Base-by-base conservation (phyloP, 768 basidiomycete species). In the Serpula lacrymans region DNA sequence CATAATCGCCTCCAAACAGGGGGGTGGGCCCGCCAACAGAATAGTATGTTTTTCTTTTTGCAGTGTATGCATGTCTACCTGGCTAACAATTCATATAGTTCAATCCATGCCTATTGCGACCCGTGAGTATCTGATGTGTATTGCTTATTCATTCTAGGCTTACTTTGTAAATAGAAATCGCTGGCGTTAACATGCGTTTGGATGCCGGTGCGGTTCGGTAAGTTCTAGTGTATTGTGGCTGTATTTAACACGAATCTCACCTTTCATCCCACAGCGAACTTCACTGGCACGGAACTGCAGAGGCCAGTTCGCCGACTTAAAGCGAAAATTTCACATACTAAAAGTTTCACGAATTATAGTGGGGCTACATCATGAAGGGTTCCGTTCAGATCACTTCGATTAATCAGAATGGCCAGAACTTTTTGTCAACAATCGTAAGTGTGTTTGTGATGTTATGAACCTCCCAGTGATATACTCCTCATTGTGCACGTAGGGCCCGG, bases 1-100 rank as follows among this genome's bases (percentile, higher is more conserved):
- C 72, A 72, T 50, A 79, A 77, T 46, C 70, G 75, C n/a, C 54
- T 82, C 12, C 71, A 72, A 43, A 69, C 68, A 0, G 79, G 78
- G 10, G 79, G 79, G 1, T 82, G 79, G 79, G 75, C 77, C 20
- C 67, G 78, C 29, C 69, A 78, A 48, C 65, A 78, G 55, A 77
- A 77, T 39, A 51, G 75, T 74, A 34, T 11, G 67, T 37, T 17
- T 21, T 2, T 16, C n/a, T 34, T 11, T 24, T 34, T 38, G 7
- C 25, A 11, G 11, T 29, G 6, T 16, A 7, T 20, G 32, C 20
- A 25, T 18, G 18, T 27, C 13, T 7, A 38, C 2, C 41, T 34
- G 17, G 49, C 31, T 27, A 12, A 21, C 31, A 20, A 24, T 22
- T 25, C n/a, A n/a, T 46, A 12, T 37, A 78, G 77, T 65, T 38